These are phyloP conservation scores for Cladosporium sp. DNA, from an alignment of 2,329 filamentous ascomycete genomes.

Conservation along the genomic window DNA sequence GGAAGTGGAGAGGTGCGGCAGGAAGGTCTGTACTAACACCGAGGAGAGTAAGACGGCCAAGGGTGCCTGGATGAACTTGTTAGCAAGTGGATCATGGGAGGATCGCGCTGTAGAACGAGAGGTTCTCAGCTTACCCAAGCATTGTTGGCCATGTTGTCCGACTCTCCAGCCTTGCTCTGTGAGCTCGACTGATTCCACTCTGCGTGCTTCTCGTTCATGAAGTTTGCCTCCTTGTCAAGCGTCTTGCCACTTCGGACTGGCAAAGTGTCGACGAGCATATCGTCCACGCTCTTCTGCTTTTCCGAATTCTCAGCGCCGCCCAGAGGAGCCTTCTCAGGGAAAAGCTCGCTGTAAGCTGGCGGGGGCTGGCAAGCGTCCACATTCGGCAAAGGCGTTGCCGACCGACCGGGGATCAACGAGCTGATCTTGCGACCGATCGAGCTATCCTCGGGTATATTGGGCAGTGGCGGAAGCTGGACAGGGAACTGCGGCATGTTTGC, in stretches of 20 bases:
- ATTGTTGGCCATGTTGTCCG: not conserved
- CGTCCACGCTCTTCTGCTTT: not conserved
- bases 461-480: slow-evolving; percentile 40
- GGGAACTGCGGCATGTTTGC: slow-evolving; percentile 57
- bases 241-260: slow-evolving; percentile 28
- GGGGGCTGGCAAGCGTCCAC: slow-evolving; percentile 1
- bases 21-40: not conserved
- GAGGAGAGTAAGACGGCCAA: slow-evolving; percentile 4
- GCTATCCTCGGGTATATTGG: slow-evolving; percentile 24
- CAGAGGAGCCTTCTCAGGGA: slow-evolving; percentile 2
- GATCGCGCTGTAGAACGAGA: no score
- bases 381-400: not conserved
- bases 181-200: slow-evolving; percentile 48
- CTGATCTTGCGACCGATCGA: not conserved
- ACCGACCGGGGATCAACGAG: slow-evolving; percentile 4
- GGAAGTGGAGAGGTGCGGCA: not conserved
- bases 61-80: not conserved
- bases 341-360: slow-evolving; percentile 10
- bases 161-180: slow-evolving; percentile 53
- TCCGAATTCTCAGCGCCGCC: not conserved
- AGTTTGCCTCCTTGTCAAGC: not conserved
- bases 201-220: not conserved
- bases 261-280: slow-evolving; percentile 38
- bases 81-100: not conserved
- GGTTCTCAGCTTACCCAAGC: not conserved